These are phyloP conservation scores for Malassezia slooffiae DNA, from an alignment of 1,284 basidiomycete species.

Conservation along the genomic window DNA sequence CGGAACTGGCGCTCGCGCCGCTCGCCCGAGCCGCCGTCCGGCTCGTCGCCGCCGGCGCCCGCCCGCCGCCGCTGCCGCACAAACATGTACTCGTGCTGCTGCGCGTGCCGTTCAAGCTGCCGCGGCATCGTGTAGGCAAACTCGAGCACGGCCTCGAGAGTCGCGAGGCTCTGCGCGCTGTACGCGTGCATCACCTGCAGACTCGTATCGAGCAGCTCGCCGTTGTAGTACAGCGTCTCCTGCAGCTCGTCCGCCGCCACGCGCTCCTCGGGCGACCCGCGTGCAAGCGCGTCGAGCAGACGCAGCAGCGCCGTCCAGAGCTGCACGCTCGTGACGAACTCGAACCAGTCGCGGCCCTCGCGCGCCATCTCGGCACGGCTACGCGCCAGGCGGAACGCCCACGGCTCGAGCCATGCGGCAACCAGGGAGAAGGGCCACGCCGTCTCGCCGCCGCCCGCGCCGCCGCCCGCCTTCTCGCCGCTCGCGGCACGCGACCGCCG, in stretches of 20 bases:
- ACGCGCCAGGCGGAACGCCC: constrained; percentile 40
- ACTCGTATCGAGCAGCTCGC: constrained; percentile 32
- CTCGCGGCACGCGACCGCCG: constrained; percentile 18
- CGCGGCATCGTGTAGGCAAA: constrained; percentile 39
- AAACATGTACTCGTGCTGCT: constrained; percentile 37
- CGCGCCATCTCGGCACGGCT: constrained; percentile 28
- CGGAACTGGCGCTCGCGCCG: constrained; percentile 35
- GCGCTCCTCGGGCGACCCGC: constrained; percentile 22
- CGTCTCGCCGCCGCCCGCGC: no score
- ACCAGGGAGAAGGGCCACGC: constrained; percentile 31
- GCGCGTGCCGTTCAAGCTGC: constrained; percentile 39
- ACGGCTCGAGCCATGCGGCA: constrained; percentile 36
- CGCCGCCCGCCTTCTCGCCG: not conserved
- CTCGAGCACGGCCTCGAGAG: constrained; percentile 32
- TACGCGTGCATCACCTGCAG: constrained; percentile 32
- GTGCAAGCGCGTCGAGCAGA: constrained; percentile 35
- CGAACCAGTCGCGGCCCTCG: constrained; percentile 36
- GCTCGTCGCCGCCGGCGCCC: constrained; percentile 21
- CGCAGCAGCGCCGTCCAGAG: constrained; percentile 41
- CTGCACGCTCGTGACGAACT: constrained; percentile 33
- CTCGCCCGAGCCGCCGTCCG: constrained; percentile 21
- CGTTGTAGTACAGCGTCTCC: constrained; percentile 40
- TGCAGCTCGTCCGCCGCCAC: constrained; percentile 37
- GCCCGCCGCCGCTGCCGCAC: constrained; percentile 25
- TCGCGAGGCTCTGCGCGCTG: constrained; percentile 37